phyloP scores from a whole-genome alignment of 1,284 basidiomycete species.

The Moniliella sp. region DNA sequence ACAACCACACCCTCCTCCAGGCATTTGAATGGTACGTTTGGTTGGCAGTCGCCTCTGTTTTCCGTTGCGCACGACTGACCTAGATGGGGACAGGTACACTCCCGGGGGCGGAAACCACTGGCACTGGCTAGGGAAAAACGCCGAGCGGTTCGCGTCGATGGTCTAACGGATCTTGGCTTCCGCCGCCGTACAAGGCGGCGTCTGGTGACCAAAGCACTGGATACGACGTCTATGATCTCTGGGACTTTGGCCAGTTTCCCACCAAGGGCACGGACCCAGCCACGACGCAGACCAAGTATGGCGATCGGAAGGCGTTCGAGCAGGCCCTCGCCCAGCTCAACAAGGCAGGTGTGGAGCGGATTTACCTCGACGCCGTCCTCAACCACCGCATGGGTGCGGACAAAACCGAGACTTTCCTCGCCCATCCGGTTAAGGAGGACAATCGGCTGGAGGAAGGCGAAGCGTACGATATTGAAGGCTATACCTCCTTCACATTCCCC shows the following conservation, averaged over 20 bases:
- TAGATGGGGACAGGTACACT: slow-evolving; percentile 36
- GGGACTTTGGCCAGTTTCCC: slow-evolving; percentile 55
- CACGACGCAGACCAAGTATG: slow-evolving; percentile 58
- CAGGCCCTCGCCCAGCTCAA: slow-evolving; percentile 41
- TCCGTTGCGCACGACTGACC: no score
- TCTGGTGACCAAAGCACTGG: no score
- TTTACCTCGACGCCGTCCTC: slow-evolving; percentile 39
- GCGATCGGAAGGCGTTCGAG: slow-evolving; percentile 59
- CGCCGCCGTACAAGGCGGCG: slow-evolving; percentile 36
- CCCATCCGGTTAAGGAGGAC: slow-evolving; percentile 10
- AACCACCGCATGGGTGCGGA: slow-evolving; percentile 53
- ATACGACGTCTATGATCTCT: slow-evolving; percentile 29
- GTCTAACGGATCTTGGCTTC: slow-evolving; percentile 55
- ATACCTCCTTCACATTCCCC: slow-evolving; percentile 51
- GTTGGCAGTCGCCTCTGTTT: no score
- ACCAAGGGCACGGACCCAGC: slow-evolving; percentile 50
- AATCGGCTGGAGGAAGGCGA: slow-evolving; percentile 10
- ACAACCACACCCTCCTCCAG: no score
- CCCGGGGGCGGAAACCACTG: slow-evolving; percentile 46
- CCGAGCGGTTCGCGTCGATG: slow-evolving; percentile 48
- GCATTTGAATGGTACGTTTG: no score
- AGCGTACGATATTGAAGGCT: slow-evolving; percentile 15
- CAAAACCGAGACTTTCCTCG: slow-evolving; percentile 47
- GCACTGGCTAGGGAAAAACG: slow-evolving; percentile 53
- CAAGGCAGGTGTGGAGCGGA: slow-evolving; percentile 30